Evolutionary conservation across 345 rosid genomes (phyloP).

Genomic region (Turritis glabra): DNA sequence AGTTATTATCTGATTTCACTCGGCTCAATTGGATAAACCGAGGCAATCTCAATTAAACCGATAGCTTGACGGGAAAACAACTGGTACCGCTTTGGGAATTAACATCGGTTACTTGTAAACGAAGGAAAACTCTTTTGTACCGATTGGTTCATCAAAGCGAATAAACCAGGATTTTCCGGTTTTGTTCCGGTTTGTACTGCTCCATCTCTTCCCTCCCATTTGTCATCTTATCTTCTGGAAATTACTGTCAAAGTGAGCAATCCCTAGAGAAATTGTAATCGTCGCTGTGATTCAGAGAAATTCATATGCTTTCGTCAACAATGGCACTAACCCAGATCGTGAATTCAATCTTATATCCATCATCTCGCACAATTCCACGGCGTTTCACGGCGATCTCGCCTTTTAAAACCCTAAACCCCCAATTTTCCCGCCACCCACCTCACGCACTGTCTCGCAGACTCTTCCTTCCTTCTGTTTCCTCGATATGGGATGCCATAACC

Average conservation of each 20-base stretch:
- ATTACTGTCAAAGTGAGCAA: background rate
- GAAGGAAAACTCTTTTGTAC: too few species aligned
- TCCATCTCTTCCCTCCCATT: constrained; percentile 29
- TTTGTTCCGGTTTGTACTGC: background rate
- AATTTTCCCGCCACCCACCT: constrained; percentile 37
- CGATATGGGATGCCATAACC: constrained; percentile 82
- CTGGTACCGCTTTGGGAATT: background rate
- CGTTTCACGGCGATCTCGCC: constrained; percentile 26
- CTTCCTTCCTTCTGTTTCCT: constrained; percentile 72
- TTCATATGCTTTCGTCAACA: background rate
- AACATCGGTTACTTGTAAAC: too few species aligned
- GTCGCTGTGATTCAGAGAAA: background rate
- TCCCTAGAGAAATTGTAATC: constrained; percentile 7
- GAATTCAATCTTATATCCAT: constrained; percentile 35
- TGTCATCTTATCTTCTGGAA: constrained; percentile 35
- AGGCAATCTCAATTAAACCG: constrained; percentile 5
- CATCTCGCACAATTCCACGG: constrained; percentile 22
- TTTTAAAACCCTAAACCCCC: constrained; percentile 32
- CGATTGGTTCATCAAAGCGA: background rate
- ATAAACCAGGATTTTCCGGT: background rate
- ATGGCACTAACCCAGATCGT: constrained; percentile 49
- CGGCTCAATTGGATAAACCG: background rate
- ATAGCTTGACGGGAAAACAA: background rate
- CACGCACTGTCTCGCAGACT: constrained; percentile 58
- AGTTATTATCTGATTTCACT: background rate